These are phyloP conservation scores for Alternaria infectoria DNA, from an alignment of 2,329 filamentous ascomycete genomes.

Conservation along the genomic window DNA sequence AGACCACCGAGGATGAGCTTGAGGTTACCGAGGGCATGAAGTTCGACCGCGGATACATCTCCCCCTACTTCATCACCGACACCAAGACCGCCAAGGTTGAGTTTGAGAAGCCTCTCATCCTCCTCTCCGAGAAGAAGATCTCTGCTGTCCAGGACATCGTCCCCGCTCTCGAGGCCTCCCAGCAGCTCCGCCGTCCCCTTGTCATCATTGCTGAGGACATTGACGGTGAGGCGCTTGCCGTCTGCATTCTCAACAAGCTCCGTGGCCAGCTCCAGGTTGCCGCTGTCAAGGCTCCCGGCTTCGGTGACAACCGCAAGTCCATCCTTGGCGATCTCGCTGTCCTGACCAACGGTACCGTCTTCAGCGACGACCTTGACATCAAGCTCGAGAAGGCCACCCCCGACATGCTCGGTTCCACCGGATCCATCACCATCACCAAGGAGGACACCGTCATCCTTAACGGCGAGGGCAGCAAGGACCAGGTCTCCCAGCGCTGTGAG, in stretches of 20 bases:
- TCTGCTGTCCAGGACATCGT: constrained; percentile 99
- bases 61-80: constrained; percentile 99
- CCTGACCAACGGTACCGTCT: constrained; percentile 95
- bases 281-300: constrained; percentile 97
- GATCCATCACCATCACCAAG: constrained; percentile 99
- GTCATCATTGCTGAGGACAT: constrained; percentile 99
- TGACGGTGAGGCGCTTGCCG: constrained; percentile 95
- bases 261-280: constrained; percentile 98
- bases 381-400: constrained; percentile 98
- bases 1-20: constrained; percentile 96
- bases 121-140: constrained; percentile 99
- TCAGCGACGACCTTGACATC: constrained; percentile 96
- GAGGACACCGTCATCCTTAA: constrained; percentile 99
- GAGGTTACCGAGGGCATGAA: constrained; percentile 99
- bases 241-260: constrained; percentile 99
- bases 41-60: constrained; percentile 98
- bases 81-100: constrained; percentile 98
- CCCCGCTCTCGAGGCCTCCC: constrained; percentile 94
- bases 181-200: constrained; percentile 90
- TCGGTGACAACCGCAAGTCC: constrained; percentile 99
- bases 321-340: constrained; percentile 96
- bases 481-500: constrained; percentile 93
- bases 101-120: constrained; percentile 98
- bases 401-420: constrained; percentile 95
- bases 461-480: constrained; percentile 93